A percentile compares a stretch with the other conserved stretches of the same genome.
phyloP scores from a whole-genome alignment of 1,284 basidiomycete species.

The Dichomitus squalens region DNA sequence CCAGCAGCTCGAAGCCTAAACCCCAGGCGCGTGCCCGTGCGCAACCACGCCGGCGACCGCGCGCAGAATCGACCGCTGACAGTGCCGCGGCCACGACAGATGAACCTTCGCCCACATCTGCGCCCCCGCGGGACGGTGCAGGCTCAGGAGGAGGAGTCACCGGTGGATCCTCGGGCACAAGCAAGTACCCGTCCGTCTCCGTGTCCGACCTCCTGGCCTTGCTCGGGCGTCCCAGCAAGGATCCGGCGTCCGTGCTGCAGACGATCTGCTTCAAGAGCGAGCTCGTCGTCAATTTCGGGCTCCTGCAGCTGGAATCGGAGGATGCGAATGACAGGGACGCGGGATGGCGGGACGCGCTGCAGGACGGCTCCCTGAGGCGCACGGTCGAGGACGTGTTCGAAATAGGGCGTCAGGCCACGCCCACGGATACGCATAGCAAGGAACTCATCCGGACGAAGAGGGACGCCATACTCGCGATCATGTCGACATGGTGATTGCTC shows the following conservation, averaged over 20 bases:
- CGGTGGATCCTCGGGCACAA: conserved; percentile 30
- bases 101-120: background rate
- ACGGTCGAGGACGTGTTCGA: conserved; percentile 38
- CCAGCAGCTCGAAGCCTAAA: conserved; percentile 24
- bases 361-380: conserved; percentile 35
- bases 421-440: conserved; percentile 10
- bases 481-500: conserved; percentile 18
- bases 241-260: conserved; percentile 13
- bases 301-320: conserved; percentile 39
- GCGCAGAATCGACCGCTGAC: conserved; percentile 12
- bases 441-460: conserved; percentile 16
- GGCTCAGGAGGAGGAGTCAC: background rate
- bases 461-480: conserved; percentile 18
- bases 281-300: conserved; percentile 49
- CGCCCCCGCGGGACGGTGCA: background rate
- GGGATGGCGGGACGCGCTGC: conserved; percentile 46
- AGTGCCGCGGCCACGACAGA: background rate
- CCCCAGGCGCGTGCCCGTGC: conserved; percentile 35
- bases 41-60: conserved; percentile 22
- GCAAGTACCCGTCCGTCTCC: conserved; percentile 25
- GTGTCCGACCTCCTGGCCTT: conserved; percentile 41
- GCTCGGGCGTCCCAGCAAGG: conserved; percentile 20
- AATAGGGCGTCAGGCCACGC: background rate
- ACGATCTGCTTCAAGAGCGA: conserved; percentile 45
- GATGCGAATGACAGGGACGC: conserved; percentile 38